Evolutionary conservation across 148 eudicot genomes (phyloP), one percentile per base, ranked within the genome.

Genomic region (Chenopodium suecicum): DNA sequence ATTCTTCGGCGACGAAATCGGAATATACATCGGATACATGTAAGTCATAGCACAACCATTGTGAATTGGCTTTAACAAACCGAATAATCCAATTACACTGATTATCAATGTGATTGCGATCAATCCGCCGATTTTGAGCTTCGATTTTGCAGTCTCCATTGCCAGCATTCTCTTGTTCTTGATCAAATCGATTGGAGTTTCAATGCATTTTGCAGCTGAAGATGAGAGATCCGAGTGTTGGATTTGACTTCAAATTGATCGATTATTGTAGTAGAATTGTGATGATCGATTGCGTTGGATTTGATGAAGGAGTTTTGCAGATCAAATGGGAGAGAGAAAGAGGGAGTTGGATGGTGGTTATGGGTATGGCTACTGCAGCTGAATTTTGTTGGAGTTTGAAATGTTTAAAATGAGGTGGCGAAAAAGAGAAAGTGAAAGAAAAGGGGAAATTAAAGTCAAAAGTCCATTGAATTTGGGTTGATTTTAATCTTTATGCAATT

Each of bases 11-110:
- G 87, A 76, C 23, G 94, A 78, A 22, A 96, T 82, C 29, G 99
- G 99, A 73, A 96, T 96, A 78, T 94, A 96, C 12, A 93, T 94
- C 37, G 99, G 99, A 83, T 94, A 96, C 99, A 96, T 94, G 75
- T 94, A 96, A 11, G 98, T 96, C 98, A 96, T 94, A 44, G 70
- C 84, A 89, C 99, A 96, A 9, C 97, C 95, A 86, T 91, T 94
- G 31, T 91, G 84, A 82, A 84, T 66, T 52, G 98, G 97, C 76
- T 83, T 89, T 25, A 92, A 58, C 81, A 92, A 83, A 34, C 87
- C 89, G 84, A 83, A 94, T 50, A 92, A 77, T 66, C 92, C 97
- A 44, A 84, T 68, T 62, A 91, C 73, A 67, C 82, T 83, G 29
- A 94, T 81, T 71, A 89, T 74, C 62, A 88, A 73, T 20, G 89